phyloP scores from a whole-genome alignment of 495 filamentous ascomycete genomes.

The Neurospora sp. region DNA sequence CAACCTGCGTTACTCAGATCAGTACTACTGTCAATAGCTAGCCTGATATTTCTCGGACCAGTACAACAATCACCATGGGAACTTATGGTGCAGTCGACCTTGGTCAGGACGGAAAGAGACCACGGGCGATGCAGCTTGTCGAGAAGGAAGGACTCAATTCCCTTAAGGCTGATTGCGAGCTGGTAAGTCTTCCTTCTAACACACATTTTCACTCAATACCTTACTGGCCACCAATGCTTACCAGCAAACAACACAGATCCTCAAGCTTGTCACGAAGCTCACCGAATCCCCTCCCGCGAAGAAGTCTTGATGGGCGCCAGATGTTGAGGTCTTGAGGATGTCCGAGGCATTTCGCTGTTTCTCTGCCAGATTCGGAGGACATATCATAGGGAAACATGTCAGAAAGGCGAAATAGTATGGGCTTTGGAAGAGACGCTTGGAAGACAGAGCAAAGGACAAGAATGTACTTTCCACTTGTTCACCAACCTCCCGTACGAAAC shows the following conservation, averaged over 20 bases:
- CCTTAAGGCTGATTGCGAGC: background rate
- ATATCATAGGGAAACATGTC: background rate
- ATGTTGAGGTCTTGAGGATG: background rate
- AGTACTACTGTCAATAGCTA: background rate
- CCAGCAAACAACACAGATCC: background rate
- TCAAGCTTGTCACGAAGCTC: background rate
- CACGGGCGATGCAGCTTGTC: background rate
- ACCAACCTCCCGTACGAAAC: background rate
- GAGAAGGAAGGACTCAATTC: background rate
- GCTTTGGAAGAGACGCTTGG: background rate
- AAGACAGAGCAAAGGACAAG: background rate
- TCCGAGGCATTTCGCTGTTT: background rate
- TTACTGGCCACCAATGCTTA: background rate
- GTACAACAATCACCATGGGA: background rate
- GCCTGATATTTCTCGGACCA: background rate
- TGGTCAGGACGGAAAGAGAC: no score
- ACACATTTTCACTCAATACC: background rate
- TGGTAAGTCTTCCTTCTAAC: background rate
- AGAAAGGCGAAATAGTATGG: background rate
- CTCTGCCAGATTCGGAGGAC: background rate
- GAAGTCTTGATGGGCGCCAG: background rate
- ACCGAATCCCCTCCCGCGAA: background rate
- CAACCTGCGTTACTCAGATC: background rate
- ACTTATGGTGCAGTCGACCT: background rate
- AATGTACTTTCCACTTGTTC: background rate